Conservation (phyloP, 1,284 basidiomycete species). For the Pseudozyma hubeiensis region DNA sequence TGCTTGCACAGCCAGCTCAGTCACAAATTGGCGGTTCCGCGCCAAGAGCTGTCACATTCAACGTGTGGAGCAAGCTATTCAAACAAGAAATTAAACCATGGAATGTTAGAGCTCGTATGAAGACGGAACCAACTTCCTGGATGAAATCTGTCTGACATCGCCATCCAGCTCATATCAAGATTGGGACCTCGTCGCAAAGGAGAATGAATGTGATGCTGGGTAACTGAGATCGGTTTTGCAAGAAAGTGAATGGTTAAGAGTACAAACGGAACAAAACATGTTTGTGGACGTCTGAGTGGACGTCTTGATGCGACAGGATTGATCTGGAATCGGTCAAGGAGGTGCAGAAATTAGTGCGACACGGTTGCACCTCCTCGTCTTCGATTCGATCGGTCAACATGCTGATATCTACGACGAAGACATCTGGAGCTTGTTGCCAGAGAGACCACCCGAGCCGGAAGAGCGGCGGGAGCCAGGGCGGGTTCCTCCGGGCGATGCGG, state of each 20-base stretch:
- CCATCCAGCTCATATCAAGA: not conserved
- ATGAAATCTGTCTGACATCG: no score
- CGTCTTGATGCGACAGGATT: conserved; percentile 1
- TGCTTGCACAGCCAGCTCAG: no score
- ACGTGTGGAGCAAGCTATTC: not conserved
- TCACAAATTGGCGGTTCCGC: no score
- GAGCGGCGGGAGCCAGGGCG: conserved; percentile 61
- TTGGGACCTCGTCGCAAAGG: no score
- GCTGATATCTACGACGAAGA: conserved; percentile 30
- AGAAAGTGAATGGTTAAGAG: not conserved
- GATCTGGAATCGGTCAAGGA: not conserved
- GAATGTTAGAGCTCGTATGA: no score
- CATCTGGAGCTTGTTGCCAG: conserved; percentile 64
- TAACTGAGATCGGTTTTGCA: conserved; percentile 5
- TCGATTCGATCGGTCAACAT: not conserved
- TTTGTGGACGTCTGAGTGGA: not conserved
- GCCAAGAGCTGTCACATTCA: not conserved
- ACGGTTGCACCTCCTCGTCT: not conserved
- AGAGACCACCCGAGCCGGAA: conserved; percentile 59
- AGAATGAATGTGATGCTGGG: conserved; percentile 2
- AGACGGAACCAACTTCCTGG: no score
- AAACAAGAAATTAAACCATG: not conserved
- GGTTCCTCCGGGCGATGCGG: conserved; percentile 57
- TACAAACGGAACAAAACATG: conserved; percentile 8
- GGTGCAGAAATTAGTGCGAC: not conserved